phyloP scores from a whole-genome alignment of 345 rosid species.

The Lagerstroemia speciosa region DNA sequence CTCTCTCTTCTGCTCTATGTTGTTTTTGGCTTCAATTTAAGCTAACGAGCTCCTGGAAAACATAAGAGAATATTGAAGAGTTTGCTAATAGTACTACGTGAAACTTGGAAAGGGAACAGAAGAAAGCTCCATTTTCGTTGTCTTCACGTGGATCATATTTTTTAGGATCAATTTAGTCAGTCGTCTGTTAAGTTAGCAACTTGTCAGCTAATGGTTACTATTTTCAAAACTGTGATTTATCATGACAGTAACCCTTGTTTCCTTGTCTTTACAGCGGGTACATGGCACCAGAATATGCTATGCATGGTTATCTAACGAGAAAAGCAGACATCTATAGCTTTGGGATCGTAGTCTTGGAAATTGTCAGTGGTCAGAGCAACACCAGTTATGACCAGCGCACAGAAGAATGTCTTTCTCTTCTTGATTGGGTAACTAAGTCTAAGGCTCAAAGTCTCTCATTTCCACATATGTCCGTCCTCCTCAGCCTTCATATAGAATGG shows the following conservation, averaged over 20 bases:
- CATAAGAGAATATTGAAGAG: background rate
- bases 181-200: background rate
- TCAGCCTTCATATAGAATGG: too few species aligned
- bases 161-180: background rate
- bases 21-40: too few species aligned
- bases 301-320: constrained; percentile 23
- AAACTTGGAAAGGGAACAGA: too few species aligned
- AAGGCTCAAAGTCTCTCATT: too few species aligned
- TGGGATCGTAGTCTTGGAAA: constrained; percentile 25
- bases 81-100: background rate
- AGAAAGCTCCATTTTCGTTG: too few species aligned
- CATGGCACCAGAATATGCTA: too few species aligned
- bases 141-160: too few species aligned
- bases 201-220: background rate
- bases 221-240: too few species aligned
- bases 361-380: constrained; percentile 23
- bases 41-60: too few species aligned
- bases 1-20: background rate
- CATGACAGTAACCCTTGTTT: too few species aligned
- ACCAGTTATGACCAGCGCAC: constrained; percentile 1
- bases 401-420: constrained; percentile 14
- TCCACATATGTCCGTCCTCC: too few species aligned
- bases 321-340: constrained; percentile 29
- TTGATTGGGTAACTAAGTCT: constrained; percentile 19
- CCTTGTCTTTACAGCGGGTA: constrained; percentile 19